These are phyloP conservation scores for Perkinsus marinus DNA, from an alignment of 169 alveolate genomes.

Conservation along the genomic window DNA sequence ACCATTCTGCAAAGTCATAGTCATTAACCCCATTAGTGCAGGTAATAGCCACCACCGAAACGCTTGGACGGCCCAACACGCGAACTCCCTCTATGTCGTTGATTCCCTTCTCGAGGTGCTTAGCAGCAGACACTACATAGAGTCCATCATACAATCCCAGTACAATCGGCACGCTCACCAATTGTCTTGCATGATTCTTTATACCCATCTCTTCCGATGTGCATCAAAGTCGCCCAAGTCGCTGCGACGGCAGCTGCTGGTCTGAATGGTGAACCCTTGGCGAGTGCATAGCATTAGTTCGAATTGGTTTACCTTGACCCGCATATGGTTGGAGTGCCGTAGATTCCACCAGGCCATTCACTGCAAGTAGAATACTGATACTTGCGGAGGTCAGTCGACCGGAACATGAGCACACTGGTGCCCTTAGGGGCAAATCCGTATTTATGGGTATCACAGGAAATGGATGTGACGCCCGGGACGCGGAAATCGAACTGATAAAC, in stretches of 20 bases:
- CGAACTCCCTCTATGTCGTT: background rate
- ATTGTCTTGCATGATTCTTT: background rate
- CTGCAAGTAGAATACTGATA: conserved; percentile 30
- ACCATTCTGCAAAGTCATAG: background rate
- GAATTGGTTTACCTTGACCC: conserved; percentile 15
- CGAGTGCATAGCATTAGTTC: background rate
- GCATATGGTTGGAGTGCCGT: conserved; percentile 45
- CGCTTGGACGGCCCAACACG: background rate
- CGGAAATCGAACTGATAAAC: conserved; percentile 47
- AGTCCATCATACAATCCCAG: background rate
- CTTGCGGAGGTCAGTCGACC: conserved; percentile 42
- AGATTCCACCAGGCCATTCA: conserved; percentile 64
- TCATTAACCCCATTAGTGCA: background rate
- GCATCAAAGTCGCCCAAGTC: conserved; percentile 39
- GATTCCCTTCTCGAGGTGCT: background rate
- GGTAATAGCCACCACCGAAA: background rate
- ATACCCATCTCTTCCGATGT: background rate
- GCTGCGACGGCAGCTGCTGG: conserved; percentile 41
- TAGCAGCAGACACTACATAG: background rate
- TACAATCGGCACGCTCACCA: background rate
- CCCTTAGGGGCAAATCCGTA: conserved; percentile 73
- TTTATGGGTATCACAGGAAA: conserved; percentile 67
- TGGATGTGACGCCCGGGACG: conserved; percentile 61
- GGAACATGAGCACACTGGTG: conserved; percentile 45
- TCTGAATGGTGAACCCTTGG: background rate